These are phyloP conservation scores for Diaporthe citriasiana DNA, from an alignment of 2,329 filamentous ascomycete genomes.

Conservation along the genomic window DNA sequence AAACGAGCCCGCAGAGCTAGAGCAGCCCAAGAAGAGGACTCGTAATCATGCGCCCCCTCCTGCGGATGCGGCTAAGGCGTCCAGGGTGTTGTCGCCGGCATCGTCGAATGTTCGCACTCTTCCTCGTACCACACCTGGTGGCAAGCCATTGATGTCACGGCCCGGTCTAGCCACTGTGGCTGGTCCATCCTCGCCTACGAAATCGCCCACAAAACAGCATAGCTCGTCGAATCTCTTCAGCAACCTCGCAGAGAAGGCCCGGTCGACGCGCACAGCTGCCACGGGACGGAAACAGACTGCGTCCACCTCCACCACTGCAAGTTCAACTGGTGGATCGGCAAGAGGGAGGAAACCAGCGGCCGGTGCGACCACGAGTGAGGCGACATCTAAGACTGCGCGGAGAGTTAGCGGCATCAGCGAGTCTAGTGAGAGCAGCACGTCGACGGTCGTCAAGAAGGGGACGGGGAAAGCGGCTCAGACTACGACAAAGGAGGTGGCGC, in stretches of 20 bases:
- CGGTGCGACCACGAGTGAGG: slow-evolving; percentile 52
- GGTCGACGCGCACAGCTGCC: slow-evolving; percentile 62
- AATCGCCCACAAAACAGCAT: slow-evolving; percentile 75
- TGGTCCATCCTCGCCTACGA: slow-evolving; percentile 74
- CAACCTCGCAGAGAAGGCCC: slow-evolving; percentile 73
- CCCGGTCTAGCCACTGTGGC: slow-evolving; percentile 69
- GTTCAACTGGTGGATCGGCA: slow-evolving; percentile 52
- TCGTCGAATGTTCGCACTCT: slow-evolving; percentile 83
- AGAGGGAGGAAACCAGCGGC: slow-evolving; percentile 45
- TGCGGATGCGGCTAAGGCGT: slow-evolving; percentile 56
- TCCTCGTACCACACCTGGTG: slow-evolving; percentile 67
- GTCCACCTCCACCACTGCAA: slow-evolving; percentile 54
- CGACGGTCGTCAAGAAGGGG: slow-evolving; percentile 74
- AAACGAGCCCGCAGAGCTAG: slow-evolving; percentile 58
- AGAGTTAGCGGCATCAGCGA: slow-evolving; percentile 73
- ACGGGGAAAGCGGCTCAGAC: slow-evolving; percentile 50
- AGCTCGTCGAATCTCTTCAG: slow-evolving; percentile 62
- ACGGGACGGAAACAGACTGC: slow-evolving; percentile 38
- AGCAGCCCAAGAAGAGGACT: slow-evolving; percentile 79
- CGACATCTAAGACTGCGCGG: slow-evolving; percentile 61
- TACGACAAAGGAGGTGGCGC: slow-evolving; percentile 54
- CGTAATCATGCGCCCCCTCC: slow-evolving; percentile 62
- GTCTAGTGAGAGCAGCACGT: slow-evolving; percentile 73
- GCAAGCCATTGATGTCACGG: slow-evolving; percentile 70
- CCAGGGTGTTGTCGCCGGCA: slow-evolving; percentile 82